phyloP scores from a whole-genome alignment of 768 basidiomycete species.

The Royoungia palumana region DNA sequence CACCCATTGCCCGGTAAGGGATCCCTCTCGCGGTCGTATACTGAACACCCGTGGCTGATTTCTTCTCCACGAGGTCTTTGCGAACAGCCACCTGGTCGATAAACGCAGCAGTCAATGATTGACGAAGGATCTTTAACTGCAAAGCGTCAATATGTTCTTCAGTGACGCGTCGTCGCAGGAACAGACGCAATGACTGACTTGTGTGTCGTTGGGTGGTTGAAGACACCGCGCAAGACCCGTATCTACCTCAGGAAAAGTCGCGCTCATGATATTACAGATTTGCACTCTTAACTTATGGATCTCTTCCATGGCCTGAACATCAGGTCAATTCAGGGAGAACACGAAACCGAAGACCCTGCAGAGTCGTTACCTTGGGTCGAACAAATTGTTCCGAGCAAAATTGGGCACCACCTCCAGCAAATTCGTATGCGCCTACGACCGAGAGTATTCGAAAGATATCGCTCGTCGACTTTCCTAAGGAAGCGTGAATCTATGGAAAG shows the following conservation, averaged over 20 bases:
- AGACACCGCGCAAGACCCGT: conserved; percentile 63
- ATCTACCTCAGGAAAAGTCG: conserved; percentile 68
- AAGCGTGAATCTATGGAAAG: conserved; percentile 59
- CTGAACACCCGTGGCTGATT: conserved; percentile 56
- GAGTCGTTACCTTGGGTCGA: conserved; percentile 65
- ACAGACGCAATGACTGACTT: conserved; percentile 44
- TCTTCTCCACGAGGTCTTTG: conserved; percentile 71
- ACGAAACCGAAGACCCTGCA: background rate
- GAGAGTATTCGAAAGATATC: conserved; percentile 87
- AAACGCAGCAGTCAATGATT: conserved; percentile 84
- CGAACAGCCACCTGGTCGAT: conserved; percentile 95
- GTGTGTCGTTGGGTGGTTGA: conserved; percentile 70
- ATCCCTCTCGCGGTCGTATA: conserved; percentile 76
- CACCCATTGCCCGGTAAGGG: conserved; percentile 76
- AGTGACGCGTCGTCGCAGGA: background rate
- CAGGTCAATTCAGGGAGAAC: background rate
- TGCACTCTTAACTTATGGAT: conserved; percentile 93
- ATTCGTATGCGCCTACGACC: conserved; percentile 96
- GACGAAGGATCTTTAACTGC: conserved; percentile 86
- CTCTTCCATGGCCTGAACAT: conserved; percentile 89
- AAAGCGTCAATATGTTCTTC: background rate
- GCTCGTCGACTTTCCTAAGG: conserved; percentile 75
- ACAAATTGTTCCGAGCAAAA: conserved; percentile 93
- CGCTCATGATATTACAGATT: conserved; percentile 77
- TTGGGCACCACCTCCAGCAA: conserved; percentile 69